Conservation (phyloP, 192 early-diverging fungal genomes). For the Paraglomus brasilianum region DNA sequence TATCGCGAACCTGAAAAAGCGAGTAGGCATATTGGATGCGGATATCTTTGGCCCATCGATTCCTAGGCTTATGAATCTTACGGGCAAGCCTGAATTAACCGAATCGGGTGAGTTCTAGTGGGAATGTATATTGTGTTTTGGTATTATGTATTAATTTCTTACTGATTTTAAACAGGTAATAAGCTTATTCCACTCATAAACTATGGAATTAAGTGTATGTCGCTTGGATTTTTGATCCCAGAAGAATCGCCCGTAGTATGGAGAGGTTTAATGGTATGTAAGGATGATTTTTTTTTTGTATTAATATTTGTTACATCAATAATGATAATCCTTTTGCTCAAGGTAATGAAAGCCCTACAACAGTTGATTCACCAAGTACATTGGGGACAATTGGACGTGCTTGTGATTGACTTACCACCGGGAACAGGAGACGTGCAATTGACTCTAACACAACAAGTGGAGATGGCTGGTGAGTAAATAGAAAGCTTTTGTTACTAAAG, state of each 20-base stretch:
- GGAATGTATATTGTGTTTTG: not conserved
- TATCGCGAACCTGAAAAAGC: slow-evolving; percentile 52
- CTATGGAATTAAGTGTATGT: slow-evolving; percentile 89
- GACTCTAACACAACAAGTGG: slow-evolving; percentile 77
- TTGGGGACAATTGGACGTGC: slow-evolving; percentile 72
- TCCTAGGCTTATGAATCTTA: slow-evolving; percentile 80
- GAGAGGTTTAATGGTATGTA: slow-evolving; percentile 83
- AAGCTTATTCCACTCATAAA: slow-evolving; percentile 71
- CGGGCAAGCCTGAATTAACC: slow-evolving; percentile 65
- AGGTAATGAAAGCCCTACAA: slow-evolving; percentile 88
- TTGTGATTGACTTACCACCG: slow-evolving; percentile 91
- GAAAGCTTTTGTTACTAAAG: not conserved
- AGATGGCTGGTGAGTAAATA: slow-evolving; percentile 50
- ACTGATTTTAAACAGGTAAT: slow-evolving; percentile 23
- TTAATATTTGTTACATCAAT: not conserved
- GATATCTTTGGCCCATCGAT: slow-evolving; percentile 94
- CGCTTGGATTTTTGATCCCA: slow-evolving; percentile 84
- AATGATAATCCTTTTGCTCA: not conserved
- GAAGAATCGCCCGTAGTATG: slow-evolving; percentile 79
- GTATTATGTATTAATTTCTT: slow-evolving; percentile 6
- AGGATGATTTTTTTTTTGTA: not conserved
- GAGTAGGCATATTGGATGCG: slow-evolving; percentile 79
- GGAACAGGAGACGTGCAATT: slow-evolving; percentile 91
- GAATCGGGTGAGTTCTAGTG: slow-evolving; percentile 45
- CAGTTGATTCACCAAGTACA: slow-evolving; percentile 83